Conservation (phyloP, 2,329 filamentous ascomycete genomes). For the Diaporthe nobilis region DNA sequence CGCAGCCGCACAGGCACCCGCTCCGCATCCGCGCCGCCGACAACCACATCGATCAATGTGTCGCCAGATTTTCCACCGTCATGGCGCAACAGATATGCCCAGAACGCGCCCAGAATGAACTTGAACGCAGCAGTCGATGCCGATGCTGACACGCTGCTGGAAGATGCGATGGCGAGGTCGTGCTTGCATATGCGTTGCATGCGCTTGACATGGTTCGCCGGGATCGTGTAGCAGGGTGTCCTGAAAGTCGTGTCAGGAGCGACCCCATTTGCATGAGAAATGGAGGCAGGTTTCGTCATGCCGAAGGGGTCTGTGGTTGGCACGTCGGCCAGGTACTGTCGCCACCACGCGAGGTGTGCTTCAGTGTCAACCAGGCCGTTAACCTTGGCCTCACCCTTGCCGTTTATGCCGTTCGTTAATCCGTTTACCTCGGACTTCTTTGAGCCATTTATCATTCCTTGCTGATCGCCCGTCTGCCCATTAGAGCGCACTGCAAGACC, state of each 20-base stretch:
- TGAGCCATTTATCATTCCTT: not conserved
- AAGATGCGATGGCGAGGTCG: not conserved
- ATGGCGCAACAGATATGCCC: not conserved
- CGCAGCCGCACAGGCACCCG: conserved; percentile 1
- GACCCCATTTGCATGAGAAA: not conserved
- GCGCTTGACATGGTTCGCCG: not conserved
- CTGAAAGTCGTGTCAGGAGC: not conserved
- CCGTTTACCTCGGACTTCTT: not conserved
- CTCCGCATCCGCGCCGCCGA: not conserved
- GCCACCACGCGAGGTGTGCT: not conserved
- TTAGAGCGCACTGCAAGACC: not conserved
- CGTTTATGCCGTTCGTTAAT: not conserved
- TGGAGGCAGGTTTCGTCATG: not conserved
- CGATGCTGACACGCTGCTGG: not conserved
- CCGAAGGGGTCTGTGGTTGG: not conserved
- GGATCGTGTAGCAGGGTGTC: not conserved
- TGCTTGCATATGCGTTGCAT: conserved; percentile 17
- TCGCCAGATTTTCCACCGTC: not conserved
- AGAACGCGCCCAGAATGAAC: not conserved
- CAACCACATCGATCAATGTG: not conserved
- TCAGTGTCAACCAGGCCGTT: not conserved
- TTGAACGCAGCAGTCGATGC: not conserved
- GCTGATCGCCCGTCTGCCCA: not conserved
- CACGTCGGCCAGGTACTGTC: not conserved
- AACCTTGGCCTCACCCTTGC: not conserved